Conservation (phyloP, 2,329 filamentous ascomycete species). For the Beauveria scarabaeidicola region DNA sequence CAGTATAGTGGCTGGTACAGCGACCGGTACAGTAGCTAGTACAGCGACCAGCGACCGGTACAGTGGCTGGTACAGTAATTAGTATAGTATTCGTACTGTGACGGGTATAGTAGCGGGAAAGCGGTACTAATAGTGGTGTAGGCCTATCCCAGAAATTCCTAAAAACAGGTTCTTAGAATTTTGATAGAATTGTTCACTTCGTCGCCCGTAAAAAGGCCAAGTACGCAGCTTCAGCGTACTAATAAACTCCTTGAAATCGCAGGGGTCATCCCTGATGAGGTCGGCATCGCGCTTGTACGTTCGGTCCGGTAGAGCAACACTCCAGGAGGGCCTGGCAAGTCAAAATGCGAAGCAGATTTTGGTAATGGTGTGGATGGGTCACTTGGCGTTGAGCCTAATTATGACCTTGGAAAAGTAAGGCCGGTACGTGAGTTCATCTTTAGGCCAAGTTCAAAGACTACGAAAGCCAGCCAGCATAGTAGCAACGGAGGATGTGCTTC, state of each 20-base stretch:
- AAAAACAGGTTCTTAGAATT: too few species aligned
- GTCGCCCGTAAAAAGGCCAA: too few species aligned
- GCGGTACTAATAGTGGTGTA: too few species aligned
- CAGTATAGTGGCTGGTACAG: too few species aligned
- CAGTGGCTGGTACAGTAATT: too few species aligned
- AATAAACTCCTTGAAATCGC: background rate
- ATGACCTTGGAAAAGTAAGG: constrained; percentile 73
- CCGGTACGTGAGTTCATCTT: constrained; percentile 72
- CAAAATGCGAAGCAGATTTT: constrained; percentile 18
- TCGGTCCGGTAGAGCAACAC: background rate
- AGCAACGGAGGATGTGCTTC: constrained; percentile 79
- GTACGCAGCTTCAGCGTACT: constrained; percentile 58
- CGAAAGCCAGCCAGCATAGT: constrained; percentile 81
- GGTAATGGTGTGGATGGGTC: constrained; percentile 56
- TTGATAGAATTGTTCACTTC: too few species aligned
- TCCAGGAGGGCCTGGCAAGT: background rate
- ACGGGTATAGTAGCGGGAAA: too few species aligned
- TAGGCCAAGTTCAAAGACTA: constrained; percentile 70
- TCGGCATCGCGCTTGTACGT: background rate
- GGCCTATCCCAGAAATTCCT: too few species aligned
- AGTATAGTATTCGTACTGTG: too few species aligned
- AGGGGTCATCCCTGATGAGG: background rate
- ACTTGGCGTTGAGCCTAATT: constrained; percentile 64
- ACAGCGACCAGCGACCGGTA: too few species aligned
- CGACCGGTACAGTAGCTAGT: too few species aligned